Base-by-base conservation (phyloP, 2,329 filamentous ascomycete genomes). In the Trichophaea hybrida region DNA sequence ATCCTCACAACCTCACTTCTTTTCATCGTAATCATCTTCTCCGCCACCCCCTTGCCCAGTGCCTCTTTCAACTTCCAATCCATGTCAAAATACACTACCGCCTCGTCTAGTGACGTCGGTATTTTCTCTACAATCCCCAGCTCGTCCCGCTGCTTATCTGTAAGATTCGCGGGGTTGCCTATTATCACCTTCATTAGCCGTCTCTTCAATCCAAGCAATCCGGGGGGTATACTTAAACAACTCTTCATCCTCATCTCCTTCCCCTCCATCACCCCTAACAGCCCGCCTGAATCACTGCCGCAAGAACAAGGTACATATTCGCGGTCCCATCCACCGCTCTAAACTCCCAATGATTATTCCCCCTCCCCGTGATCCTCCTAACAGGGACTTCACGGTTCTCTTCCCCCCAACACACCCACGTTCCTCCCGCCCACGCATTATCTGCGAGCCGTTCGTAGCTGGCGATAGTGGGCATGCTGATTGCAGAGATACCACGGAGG, bases 371-470 rank as follows among this genome's bases (percentile, higher is more conserved):
- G 52, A 88, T 78, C 10, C 87, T 79, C 15, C 63, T 50, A 7
- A 94, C 74, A 0, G 87, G 84, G 4, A 81, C 76, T 73, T 91
- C 86, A 15, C 85, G 81, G 70, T 93, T 93, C 72, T 93, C 83
- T 4, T 81, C 85, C 10, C 88, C 88, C 87, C 86, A 94, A 0
- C 83, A 74, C 0, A 90, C 79, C 82, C 84, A 90, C 6, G 82
- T 79, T 0, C 86, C 86, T n/a, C 86, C 86, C 0, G 85, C 79
- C 87, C 86, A 93, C 60, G 74, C 75, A n/a, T 86, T 79, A 57
- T 88, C 82, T 1, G 73, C 72, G 13, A 32, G 7, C 5, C 87
- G 79, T 38, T 79, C 78, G 70, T 93, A 93, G 70, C 83, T 87
- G 0, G 76, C 75, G 1, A 79, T 75, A 64, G 81, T 80, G 38